These are phyloP conservation scores for Fomitopsis schrenkii DNA, from an alignment of 1,284 basidiomycete species.

Conservation along the genomic window DNA sequence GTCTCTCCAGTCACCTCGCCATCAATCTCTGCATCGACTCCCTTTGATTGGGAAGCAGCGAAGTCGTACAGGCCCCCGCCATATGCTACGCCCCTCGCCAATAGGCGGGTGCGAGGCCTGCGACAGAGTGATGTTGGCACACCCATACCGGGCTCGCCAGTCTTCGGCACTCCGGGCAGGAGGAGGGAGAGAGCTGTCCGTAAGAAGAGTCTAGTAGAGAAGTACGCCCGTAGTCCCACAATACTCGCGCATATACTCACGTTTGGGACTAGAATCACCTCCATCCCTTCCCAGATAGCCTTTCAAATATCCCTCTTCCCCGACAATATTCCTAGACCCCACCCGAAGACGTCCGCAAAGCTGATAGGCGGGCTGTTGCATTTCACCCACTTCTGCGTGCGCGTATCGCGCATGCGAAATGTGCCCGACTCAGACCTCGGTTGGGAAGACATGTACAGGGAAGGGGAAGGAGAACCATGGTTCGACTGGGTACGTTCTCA, in stretches of 20 bases:
- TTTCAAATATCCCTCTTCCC: conserved; percentile 75
- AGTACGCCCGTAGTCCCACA: conserved; percentile 32
- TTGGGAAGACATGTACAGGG: conserved; percentile 74
- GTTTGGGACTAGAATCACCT: conserved; percentile 39
- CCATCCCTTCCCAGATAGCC: conserved; percentile 64
- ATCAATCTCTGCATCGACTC: conserved; percentile 64
- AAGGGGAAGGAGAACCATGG: conserved; percentile 61
- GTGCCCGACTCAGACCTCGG: conserved; percentile 62
- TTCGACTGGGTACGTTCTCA: conserved; percentile 69
- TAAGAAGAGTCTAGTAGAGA: conserved; percentile 58
- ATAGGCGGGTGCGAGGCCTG: conserved; percentile 31
- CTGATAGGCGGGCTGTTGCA: conserved; percentile 65
- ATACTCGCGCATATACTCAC: background rate
- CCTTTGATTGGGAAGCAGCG: conserved; percentile 83
- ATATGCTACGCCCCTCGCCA: conserved; percentile 54
- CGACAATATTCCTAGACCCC: conserved; percentile 67
- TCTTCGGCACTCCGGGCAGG: background rate
- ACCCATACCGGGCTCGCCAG: conserved; percentile 35
- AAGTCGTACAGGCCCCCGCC: conserved; percentile 61
- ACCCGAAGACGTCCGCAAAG: conserved; percentile 58
- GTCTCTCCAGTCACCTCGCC: conserved; percentile 54
- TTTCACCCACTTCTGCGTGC: conserved; percentile 58
- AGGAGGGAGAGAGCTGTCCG: conserved; percentile 46
- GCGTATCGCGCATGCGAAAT: conserved; percentile 52
- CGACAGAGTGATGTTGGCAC: conserved; percentile 40